Evolutionary conservation across 2,329 filamentous ascomycete genomes (phyloP).

Genomic region (Botrytis elliptica): DNA sequence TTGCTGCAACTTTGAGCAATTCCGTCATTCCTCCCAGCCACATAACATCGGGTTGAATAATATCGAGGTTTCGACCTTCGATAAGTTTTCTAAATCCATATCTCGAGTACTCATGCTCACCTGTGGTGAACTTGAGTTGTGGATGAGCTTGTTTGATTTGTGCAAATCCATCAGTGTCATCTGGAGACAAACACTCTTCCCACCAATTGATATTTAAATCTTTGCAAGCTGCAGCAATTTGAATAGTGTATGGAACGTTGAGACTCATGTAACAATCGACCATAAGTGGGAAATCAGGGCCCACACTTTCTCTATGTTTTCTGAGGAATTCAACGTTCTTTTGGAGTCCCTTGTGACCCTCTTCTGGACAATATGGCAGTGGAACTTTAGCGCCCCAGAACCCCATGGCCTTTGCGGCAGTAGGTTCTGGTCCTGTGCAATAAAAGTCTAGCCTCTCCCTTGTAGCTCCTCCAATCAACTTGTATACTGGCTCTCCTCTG

Average conservation of each 20-base stretch:
- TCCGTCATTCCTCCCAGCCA: slow-evolving; percentile 94
- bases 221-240: slow-evolving; percentile 79
- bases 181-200: slow-evolving; percentile 90
- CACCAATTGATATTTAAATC: slow-evolving; percentile 94
- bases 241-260: slow-evolving; percentile 89
- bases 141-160: slow-evolving; percentile 90
- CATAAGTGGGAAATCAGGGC: slow-evolving; percentile 87
- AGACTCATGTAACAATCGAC: slow-evolving; percentile 98
- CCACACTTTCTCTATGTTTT: slow-evolving; percentile 79
- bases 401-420: slow-evolving; percentile 77
- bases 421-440: slow-evolving; percentile 86
- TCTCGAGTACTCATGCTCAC: slow-evolving; percentile 91
- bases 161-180: slow-evolving; percentile 88
- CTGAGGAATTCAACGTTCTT: slow-evolving; percentile 89
- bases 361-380: slow-evolving; percentile 84
- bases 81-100: slow-evolving; percentile 95
- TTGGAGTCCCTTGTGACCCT: slow-evolving; percentile 75
- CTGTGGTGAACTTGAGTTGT: slow-evolving; percentile 88
- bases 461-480: slow-evolving; percentile 88
- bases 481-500: slow-evolving; percentile 89
- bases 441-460: slow-evolving; percentile 84
- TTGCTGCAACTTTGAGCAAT: slow-evolving; percentile 81
- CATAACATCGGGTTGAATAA: slow-evolving; percentile 96
- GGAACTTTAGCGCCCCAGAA: slow-evolving; percentile 92
- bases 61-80: slow-evolving; percentile 87